phyloP scores from a whole-genome alignment of 2,329 filamentous ascomycete species.

The Thermothelomyces thermophilus region DNA sequence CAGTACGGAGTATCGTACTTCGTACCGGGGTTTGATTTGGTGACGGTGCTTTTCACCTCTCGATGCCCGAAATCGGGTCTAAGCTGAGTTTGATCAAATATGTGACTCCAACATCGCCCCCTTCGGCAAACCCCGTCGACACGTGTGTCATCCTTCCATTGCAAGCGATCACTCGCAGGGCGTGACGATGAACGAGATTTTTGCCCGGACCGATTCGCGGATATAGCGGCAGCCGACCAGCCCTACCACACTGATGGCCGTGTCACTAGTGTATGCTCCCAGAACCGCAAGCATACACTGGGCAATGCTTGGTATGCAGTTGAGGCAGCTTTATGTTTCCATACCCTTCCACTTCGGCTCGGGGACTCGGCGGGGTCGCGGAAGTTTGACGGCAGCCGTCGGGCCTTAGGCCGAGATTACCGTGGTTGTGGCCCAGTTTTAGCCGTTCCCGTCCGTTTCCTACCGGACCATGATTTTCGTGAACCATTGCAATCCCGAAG shows the following conservation, averaged over 20 bases:
- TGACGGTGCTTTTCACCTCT: too few relatives aligned
- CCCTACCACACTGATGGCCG: too few relatives aligned
- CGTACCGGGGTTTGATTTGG: too few relatives aligned
- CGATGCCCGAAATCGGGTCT: too few relatives aligned
- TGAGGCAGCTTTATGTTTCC: neutral
- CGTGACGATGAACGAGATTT: too few relatives aligned
- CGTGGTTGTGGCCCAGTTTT: constrained; percentile 17
- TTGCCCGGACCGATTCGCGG: constrained; percentile 13
- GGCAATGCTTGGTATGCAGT: neutral
- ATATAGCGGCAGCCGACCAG: neutral
- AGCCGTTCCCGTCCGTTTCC: constrained; percentile 18
- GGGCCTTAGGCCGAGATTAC: constrained; percentile 19
- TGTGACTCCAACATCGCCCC: too few relatives aligned
- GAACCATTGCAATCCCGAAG: constrained; percentile 11
- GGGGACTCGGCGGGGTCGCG: constrained; percentile 11
- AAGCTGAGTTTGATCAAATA: too few relatives aligned
- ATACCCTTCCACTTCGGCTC: constrained; percentile 3
- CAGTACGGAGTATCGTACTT: too few relatives aligned
- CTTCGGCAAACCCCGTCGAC: too few relatives aligned
- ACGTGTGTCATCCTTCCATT: too few relatives aligned
- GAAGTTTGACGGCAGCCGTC: constrained; percentile 2
- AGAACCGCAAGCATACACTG: neutral
- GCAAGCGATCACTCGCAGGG: too few relatives aligned
- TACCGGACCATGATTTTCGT: constrained; percentile 21
- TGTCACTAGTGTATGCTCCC: too few relatives aligned